These are phyloP conservation scores for Boletus albobrunnescens DNA, from an alignment of 1,284 basidiomycete genomes.

Conservation along the genomic window DNA sequence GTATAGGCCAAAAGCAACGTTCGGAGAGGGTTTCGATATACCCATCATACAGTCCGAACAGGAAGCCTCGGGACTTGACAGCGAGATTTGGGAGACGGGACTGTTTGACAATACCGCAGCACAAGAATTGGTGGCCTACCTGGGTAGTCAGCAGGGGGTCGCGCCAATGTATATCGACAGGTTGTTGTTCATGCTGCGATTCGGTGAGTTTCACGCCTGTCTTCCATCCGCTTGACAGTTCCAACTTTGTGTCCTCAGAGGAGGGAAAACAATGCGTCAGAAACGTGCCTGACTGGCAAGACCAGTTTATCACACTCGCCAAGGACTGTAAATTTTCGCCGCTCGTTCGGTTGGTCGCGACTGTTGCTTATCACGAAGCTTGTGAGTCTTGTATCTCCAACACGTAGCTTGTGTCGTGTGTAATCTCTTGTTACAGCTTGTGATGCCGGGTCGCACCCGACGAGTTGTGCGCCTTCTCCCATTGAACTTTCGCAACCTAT, in stretches of 20 bases:
- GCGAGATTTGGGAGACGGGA: conserved; percentile 22
- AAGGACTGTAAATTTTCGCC: background rate
- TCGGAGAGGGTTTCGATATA: conserved; percentile 30
- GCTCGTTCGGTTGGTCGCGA: conserved; percentile 20
- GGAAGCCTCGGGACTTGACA: conserved; percentile 4
- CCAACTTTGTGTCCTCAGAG: conserved; percentile 5
- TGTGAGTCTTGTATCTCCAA: conserved; percentile 10
- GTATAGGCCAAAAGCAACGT: conserved; percentile 24
- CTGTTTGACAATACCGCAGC: conserved; percentile 27
- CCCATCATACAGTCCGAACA: conserved; percentile 10
- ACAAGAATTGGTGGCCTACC: conserved; percentile 10
- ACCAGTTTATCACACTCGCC: conserved; percentile 14
- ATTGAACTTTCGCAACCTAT: background rate
- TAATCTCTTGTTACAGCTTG: conserved; percentile 6
- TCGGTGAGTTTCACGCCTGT: conserved; percentile 19
- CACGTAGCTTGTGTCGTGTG: too few species aligned
- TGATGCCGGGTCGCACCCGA: background rate
- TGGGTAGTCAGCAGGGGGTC: conserved; percentile 13
- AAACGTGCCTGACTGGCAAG: conserved; percentile 10
- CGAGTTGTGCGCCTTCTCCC: background rate
- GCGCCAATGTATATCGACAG: conserved; percentile 25
- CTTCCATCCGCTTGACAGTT: background rate
- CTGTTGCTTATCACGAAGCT: conserved; percentile 27
- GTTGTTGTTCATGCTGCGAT: conserved; percentile 30
- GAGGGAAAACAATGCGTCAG: conserved; percentile 24